Evolutionary conservation across 768 basidiomycete species (phyloP).

Genomic region (Wakefieldia striispora): DNA sequence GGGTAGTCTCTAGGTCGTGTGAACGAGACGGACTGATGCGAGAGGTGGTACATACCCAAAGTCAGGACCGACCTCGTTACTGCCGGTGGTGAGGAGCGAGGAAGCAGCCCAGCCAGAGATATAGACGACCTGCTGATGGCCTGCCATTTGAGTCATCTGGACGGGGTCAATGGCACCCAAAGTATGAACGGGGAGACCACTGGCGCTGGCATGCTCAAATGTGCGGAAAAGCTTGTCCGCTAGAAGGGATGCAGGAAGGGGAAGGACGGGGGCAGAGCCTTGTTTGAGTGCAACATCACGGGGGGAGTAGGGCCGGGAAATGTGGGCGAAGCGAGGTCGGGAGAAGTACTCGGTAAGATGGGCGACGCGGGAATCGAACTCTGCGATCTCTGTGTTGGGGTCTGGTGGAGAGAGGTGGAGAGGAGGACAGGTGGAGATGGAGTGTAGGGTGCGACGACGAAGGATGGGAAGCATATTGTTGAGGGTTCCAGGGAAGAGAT

Average conservation of each 20-base stretch:
- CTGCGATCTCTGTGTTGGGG: constrained; percentile 50
- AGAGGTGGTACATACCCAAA: constrained; percentile 52
- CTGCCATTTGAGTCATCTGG: constrained; percentile 94
- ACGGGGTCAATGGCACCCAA: constrained; percentile 93
- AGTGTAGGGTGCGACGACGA: constrained; percentile 24
- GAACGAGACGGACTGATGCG: background rate
- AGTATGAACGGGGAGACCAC: constrained; percentile 75
- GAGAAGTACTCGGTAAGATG: constrained; percentile 72
- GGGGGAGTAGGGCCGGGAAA: constrained; percentile 80
- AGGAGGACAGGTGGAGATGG: constrained; percentile 40
- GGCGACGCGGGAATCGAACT: constrained; percentile 59
- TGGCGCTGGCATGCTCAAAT: constrained; percentile 59
- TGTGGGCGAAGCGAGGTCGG: constrained; percentile 66
- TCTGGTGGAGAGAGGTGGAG: constrained; percentile 61
- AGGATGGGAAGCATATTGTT: constrained; percentile 23
- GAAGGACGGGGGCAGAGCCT: constrained; percentile 77
- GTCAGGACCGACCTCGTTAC: constrained; percentile 91
- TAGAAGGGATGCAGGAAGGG: constrained; percentile 72
- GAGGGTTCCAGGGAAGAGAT: constrained; percentile 28
- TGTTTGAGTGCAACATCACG: constrained; percentile 84
- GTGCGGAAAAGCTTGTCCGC: constrained; percentile 81
- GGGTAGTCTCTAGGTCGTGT: constrained; percentile 72
- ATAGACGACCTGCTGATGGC: constrained; percentile 82
- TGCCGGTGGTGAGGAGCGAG: constrained; percentile 83
- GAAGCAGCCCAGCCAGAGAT: constrained; percentile 92